Base-by-base conservation (phyloP, 495 filamentous ascomycete genomes). In the Delitschia confertaspora region DNA sequence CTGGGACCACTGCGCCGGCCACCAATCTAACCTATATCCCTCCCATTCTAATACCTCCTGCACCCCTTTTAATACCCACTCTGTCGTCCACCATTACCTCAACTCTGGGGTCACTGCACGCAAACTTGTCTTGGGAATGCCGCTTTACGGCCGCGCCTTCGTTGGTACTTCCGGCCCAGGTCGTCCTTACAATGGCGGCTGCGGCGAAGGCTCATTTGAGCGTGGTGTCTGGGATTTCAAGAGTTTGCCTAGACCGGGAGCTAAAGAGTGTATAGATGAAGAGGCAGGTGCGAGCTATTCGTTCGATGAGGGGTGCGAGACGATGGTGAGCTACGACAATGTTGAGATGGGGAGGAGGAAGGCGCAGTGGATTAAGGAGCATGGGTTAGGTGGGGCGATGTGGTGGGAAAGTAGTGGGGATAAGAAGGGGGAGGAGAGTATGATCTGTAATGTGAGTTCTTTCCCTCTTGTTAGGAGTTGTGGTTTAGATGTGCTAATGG, bases 371-470 rank as follows among this genome's bases (percentile, higher is more conserved):
- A 71, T 94, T 36, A 60, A 65, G 49, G 42, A 67, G 10, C 70
- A 68, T 36, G 72, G 75, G 5, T 69, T 94, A 6, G 86, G 83
- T 3, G 86, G 88, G 9, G 79, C 73, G 0, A 89, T 95, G 76
- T 95, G 84, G 73, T 95, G 88, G 88, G 88, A 95, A 65, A 78
- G 75, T 18, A 83, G 76, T 58, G 78, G 75, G 18, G 88, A 95
- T 58, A 80, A 73, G 58, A 54, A 33, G 0, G 75, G 70, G 6
- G 36, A 34, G 19, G 23, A 16, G 29, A 59, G 56, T 26, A 39
- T 59, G 13, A 43, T 59, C 25, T 11, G 11, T 19, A 57, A 26
- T 19, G 53, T 57, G 44, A 16, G 47, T 49, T 6, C 2, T 24
- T 33, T 21, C 16, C 22, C 19, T 13, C 20, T 39, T 14, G 16